Percentiles rank a stretch among this genome's conserved stretches.
Conservation (phyloP, 345 rosid species). For the Populus pruinosa region DNA sequence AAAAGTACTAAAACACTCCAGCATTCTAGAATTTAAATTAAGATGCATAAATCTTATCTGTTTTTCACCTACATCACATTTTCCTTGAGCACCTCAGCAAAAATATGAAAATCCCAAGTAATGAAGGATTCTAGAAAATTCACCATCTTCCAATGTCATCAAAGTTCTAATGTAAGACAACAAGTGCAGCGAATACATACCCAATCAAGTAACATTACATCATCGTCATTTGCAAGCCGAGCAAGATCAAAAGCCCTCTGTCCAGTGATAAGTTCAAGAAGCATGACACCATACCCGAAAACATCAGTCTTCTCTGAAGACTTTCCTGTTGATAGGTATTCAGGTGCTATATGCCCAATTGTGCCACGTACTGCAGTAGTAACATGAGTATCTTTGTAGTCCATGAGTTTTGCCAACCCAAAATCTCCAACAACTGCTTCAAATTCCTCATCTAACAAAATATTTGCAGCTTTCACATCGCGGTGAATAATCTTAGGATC, state of each 20-base stretch:
- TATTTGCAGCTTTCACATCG: conserved; percentile 94
- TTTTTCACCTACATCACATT: background rate
- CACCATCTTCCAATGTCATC: background rate
- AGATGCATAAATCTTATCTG: background rate
- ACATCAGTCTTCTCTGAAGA: conserved; percentile 98
- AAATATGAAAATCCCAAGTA: background rate
- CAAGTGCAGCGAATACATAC: conserved; percentile 35
- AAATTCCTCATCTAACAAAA: conserved; percentile 82
- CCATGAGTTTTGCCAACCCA: conserved; percentile 90
- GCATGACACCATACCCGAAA: conserved; percentile 96
- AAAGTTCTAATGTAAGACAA: background rate
- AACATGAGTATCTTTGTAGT: conserved; percentile 85
- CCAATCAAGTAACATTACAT: conserved; percentile 95
- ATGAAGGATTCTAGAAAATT: background rate
- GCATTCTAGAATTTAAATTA: background rate
- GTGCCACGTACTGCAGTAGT: conserved; percentile 97
- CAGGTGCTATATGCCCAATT: conserved; percentile 96
- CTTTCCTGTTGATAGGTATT: conserved; percentile 87
- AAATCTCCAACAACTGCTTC: conserved; percentile 98
- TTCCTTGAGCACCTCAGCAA: background rate
- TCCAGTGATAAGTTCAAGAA: conserved; percentile 94
- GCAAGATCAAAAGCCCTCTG: conserved; percentile 94
- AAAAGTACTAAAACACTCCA: background rate
- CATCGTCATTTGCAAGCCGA: conserved; percentile 91
- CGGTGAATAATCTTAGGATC: conserved; percentile 95